Evolutionary conservation across 345 rosid species (phyloP).

Genomic region (Eucalyptus viminalis): DNA sequence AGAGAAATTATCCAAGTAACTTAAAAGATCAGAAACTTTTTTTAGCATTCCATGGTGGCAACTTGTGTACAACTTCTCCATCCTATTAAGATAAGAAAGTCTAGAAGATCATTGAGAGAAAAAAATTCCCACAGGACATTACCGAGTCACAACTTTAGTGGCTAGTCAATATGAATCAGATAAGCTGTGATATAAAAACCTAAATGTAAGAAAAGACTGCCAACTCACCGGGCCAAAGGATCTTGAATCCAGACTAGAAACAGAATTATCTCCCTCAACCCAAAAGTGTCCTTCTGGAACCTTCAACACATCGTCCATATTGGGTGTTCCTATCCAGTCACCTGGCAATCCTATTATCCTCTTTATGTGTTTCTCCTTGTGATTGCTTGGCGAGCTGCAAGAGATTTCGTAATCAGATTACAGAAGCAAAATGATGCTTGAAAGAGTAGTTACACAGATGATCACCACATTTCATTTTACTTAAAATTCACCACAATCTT

Average conservation of each 20-base stretch:
- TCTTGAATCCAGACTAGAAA: constrained; percentile 64
- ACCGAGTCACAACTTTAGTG: background rate
- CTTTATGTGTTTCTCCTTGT: constrained; percentile 63
- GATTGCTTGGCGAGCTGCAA: constrained; percentile 64
- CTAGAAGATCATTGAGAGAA: background rate
- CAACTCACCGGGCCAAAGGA: constrained; percentile 81
- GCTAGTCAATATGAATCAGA: background rate
- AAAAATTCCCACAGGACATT: background rate
- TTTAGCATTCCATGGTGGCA: background rate
- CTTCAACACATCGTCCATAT: constrained; percentile 39
- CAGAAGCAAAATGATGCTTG: background rate
- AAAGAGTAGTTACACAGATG: background rate
- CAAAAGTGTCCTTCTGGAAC: constrained; percentile 86
- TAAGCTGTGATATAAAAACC: background rate
- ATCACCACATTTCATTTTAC: background rate
- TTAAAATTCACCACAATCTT: background rate
- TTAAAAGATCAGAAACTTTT: background rate
- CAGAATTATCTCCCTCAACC: constrained; percentile 85
- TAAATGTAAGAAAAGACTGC: background rate
- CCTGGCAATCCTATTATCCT: constrained; percentile 91
- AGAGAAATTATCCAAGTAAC: background rate
- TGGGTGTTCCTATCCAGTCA: constrained; percentile 56
- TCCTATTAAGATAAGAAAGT: background rate
- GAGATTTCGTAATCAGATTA: background rate
- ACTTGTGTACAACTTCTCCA: background rate